These are phyloP conservation scores for Phascolomyces articulosus DNA, from an alignment of 371 early-diverging fungal genomes.

Conservation along the genomic window DNA sequence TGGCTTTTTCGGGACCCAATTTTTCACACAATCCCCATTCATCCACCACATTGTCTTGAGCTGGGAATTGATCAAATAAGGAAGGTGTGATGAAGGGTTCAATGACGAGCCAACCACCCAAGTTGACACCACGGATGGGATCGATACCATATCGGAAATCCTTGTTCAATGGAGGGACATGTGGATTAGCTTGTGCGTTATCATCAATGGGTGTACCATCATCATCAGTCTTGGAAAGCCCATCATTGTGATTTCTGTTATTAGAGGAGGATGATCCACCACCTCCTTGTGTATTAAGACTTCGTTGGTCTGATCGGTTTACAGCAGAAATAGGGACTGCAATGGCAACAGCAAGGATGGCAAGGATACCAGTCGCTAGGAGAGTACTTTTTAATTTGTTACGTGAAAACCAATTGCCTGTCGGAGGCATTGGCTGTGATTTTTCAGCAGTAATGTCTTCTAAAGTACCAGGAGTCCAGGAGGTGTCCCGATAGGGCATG, in stretches of 20 bases:
- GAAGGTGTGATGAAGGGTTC: constrained; percentile 78
- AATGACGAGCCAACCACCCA: constrained; percentile 76
- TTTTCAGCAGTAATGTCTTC: constrained; percentile 10
- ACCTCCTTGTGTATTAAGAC: neutral
- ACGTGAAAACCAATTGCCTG: constrained; percentile 10
- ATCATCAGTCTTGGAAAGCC: neutral
- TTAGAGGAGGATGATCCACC: neutral
- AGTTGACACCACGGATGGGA: constrained; percentile 72
- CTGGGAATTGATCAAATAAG: constrained; percentile 65
- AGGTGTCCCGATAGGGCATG: neutral
- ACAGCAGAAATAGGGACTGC: constrained; percentile 8
- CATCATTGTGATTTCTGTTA: neutral
- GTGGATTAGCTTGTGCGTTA: constrained; percentile 31
- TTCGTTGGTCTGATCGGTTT: neutral
- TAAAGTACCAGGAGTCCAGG: neutral
- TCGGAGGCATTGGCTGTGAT: neutral
- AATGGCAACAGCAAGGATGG: constrained; percentile 8
- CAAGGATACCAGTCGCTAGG: neutral
- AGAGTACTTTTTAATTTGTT: constrained; percentile 6
- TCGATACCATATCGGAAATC: constrained; percentile 56
- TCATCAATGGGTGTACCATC: constrained; percentile 26
- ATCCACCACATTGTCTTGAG: constrained; percentile 44
- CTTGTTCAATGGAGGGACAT: constrained; percentile 50
- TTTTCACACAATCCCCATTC: constrained; percentile 67
- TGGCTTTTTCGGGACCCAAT: constrained; percentile 64